These are phyloP conservation scores for Penicillium roqueforti DNA, from an alignment of 495 filamentous ascomycete genomes.

Conservation along the genomic window DNA sequence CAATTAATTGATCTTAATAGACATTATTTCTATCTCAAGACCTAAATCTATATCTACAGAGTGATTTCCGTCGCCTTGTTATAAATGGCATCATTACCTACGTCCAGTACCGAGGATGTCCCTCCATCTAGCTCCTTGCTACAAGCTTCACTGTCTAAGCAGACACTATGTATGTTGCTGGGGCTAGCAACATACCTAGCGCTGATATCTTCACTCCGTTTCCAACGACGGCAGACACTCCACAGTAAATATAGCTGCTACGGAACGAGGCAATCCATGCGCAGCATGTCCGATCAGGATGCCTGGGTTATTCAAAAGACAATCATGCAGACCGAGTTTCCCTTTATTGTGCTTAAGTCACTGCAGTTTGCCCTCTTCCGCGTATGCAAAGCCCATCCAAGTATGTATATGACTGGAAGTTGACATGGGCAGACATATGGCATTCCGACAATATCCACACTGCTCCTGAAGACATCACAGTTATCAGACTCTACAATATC, in stretches of 20 bases:
- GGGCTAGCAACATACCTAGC: constrained; percentile 20
- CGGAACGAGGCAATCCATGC: constrained; percentile 43
- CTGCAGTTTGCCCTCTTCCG: constrained; percentile 63
- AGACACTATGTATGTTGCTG: constrained; percentile 6
- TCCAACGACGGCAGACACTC: constrained; percentile 41
- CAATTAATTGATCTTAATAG: background rate
- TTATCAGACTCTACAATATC: constrained; percentile 48
- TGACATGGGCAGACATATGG: constrained; percentile 53
- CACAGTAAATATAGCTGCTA: constrained; percentile 43
- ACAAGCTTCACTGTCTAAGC: constrained; percentile 1
- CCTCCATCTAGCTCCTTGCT: background rate
- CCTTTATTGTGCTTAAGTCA: constrained; percentile 48
- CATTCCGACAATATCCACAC: constrained; percentile 57
- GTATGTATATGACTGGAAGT: background rate
- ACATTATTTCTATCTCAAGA: background rate
- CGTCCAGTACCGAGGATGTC: background rate
- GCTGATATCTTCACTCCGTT: constrained; percentile 36
- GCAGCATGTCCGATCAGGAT: constrained; percentile 55
- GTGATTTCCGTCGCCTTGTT: background rate
- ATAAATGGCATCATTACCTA: constrained; percentile 1
- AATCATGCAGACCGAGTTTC: constrained; percentile 50
- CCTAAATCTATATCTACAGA: background rate
- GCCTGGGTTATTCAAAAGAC: constrained; percentile 52
- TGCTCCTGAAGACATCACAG: constrained; percentile 55
- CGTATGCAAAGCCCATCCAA: constrained; percentile 20